Percentiles rank a stretch among this genome's conserved stretches.
Evolutionary conservation across 108 stramenopile genomes (phyloP).

Genomic region (Cafeteria roenbergensis): DNA sequence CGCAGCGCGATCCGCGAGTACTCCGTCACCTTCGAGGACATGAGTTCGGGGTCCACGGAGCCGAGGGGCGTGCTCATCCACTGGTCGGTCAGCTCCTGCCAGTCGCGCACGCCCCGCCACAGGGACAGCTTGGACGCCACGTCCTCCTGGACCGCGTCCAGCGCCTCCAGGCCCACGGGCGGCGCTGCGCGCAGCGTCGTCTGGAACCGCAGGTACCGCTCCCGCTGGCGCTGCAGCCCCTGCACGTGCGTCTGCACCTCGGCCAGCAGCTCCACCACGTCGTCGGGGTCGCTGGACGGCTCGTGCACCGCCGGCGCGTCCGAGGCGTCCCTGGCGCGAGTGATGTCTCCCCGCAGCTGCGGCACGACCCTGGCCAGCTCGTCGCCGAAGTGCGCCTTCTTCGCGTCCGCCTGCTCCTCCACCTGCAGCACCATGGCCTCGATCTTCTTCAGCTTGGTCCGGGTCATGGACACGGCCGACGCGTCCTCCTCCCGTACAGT

Average conservation of each 20-base stretch:
- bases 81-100: slow-evolving; percentile 10
- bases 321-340: not conserved
- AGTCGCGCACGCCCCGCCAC: slow-evolving; percentile 23
- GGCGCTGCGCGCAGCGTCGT: slow-evolving; percentile 1
- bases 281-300: not conserved
- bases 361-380: slow-evolving; percentile 13
- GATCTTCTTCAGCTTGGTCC: slow-evolving; percentile 10
- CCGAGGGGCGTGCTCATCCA: slow-evolving; percentile 21
- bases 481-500: slow-evolving; percentile 7
- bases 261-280: slow-evolving; percentile 3
- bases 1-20: slow-evolving; percentile 25
- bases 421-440: slow-evolving; percentile 4
- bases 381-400: slow-evolving; percentile 5
- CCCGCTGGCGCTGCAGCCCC: not conserved
- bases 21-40: slow-evolving; percentile 19
- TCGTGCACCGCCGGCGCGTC: slow-evolving; percentile 7
- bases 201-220: slow-evolving; percentile 8
- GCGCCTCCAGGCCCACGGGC: not conserved
- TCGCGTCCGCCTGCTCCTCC: slow-evolving; percentile 3
- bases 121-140: slow-evolving; percentile 24
- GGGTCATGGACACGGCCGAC: not conserved
- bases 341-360: not conserved
- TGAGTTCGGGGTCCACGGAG: slow-evolving; percentile 23
- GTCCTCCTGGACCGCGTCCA: slow-evolving; percentile 32
- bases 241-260: not conserved